A percentile compares a stretch with the other conserved stretches of the same genome.
Conservation (phyloP, 306 rosid species). For the Corylus americana region DNA sequence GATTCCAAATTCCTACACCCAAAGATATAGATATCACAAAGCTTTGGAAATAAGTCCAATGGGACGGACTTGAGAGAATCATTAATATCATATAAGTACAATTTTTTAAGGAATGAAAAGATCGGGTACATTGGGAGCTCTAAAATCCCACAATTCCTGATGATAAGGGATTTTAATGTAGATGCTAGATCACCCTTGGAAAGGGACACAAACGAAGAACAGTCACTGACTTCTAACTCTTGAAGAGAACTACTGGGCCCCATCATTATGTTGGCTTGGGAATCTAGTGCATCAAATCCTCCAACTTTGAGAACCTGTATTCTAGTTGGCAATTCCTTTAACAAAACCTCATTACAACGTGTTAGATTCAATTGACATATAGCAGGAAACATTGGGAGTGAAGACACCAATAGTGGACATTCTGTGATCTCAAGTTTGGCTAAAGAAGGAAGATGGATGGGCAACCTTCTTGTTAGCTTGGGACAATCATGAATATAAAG, state of each 20-base stretch:
- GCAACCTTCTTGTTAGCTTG: too few species aligned
- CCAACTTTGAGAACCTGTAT: too few species aligned
- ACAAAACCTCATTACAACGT: too few species aligned
- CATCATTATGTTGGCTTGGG: neutral
- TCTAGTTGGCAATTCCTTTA: too few species aligned
- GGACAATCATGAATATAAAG: neutral
- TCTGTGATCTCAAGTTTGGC: too few species aligned
- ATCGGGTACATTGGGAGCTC: neutral
- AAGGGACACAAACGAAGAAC: neutral
- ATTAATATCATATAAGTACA: neutral
- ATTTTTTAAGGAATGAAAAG: neutral
- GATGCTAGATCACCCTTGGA: neutral
- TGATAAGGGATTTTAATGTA: neutral
- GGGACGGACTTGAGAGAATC: constrained; percentile 1
- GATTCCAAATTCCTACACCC: constrained; percentile 8
- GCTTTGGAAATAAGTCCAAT: neutral
- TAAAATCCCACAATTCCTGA: neutral
- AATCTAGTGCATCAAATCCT: neutral
- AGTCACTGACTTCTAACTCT: neutral
- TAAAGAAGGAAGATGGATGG: too few species aligned
- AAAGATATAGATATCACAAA: neutral
- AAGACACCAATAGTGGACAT: too few species aligned
- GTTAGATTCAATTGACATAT: too few species aligned
- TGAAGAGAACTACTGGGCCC: neutral
- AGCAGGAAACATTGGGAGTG: too few species aligned